phyloP scores from a whole-genome alignment of 1,284 basidiomycete genomes.

The Termitomyces sp. region DNA sequence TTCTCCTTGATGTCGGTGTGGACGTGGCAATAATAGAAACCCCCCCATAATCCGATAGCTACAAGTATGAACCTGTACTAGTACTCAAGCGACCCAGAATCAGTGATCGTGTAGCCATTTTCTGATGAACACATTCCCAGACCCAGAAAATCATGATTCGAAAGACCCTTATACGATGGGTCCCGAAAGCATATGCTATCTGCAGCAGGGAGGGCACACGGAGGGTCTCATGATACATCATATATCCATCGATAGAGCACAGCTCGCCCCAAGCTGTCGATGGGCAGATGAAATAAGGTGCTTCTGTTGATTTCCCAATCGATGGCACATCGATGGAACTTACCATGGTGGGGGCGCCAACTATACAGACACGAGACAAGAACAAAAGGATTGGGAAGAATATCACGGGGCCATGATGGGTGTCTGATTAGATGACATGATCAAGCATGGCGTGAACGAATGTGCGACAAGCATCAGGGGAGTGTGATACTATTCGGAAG shows the following conservation, averaged over 20 bases:
- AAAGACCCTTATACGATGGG: neutral
- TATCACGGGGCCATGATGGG: neutral
- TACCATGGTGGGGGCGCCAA: neutral
- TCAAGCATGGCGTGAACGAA: neutral
- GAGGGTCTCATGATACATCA: neutral
- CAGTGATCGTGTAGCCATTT: neutral
- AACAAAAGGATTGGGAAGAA: neutral
- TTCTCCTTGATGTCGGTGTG: neutral
- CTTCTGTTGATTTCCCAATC: constrained; percentile 1
- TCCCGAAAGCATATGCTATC: neutral
- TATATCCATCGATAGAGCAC: neutral
- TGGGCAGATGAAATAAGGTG: neutral
- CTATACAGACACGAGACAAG: neutral
- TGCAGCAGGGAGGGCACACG: neutral
- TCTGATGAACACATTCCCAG: neutral
- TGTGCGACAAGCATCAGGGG: neutral
- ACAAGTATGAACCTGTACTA: neutral
- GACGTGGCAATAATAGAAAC: neutral
- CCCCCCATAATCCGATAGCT: neutral
- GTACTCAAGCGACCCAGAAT: neutral
- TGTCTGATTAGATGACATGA: neutral
- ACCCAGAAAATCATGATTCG: neutral
- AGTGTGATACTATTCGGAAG: neutral
- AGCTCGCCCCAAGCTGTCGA: neutral
- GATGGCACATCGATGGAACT: constrained; percentile 1